Base-by-base conservation (phyloP, 352 stramenopile species). In the Phytophthora citricola region DNA sequence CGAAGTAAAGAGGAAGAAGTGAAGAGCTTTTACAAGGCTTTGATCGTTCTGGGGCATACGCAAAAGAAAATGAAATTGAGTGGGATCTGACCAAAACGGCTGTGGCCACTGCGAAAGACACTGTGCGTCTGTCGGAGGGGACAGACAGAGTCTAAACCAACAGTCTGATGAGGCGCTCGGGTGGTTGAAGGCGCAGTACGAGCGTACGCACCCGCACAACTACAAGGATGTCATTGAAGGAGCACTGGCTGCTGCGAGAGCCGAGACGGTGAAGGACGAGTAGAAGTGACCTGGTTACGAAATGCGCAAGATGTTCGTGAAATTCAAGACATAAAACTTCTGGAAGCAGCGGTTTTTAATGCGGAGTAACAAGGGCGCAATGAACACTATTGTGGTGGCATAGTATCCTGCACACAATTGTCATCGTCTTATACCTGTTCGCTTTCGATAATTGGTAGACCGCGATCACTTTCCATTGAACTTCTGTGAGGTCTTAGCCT, bases 1-100 rank as follows among this genome's bases (percentile, higher is more conserved):
- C 59, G 63, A 7, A 64, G 48, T 24, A 75, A 82, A 26, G 73
- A 80, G 32, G 49, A 51, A 5, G 31, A 63, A 31, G 63, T 66
- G 45, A 72, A 72, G 40, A 62, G 57, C 0, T 76, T 78, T 45
- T 83, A 83, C 64, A 82, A 82, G 64, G 76, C 77, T 31, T 49
- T 85, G 14, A 58, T 68, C 38, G 43, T 82, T 26, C 60, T 85
- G 27, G 54, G 70, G 1, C 76, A 76, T 20, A 56, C 46, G 8
- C 76, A 85, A 52, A 74, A 34, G 57, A 72, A 17, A 78, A 82
- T 46, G 62, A 79, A 36, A 53, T 68, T 1, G 54, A 64, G 38
- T 85, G 73, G 76, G 71, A 82, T 11, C 64, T 81, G 44, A 46
- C 32, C 1, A 56, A 59, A 24, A 31, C 70, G 14, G 73, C 73